Evolutionary conservation across 129 eudicot genomes (phyloP).

Genomic region (Centrapalus pauciflorus): DNA sequence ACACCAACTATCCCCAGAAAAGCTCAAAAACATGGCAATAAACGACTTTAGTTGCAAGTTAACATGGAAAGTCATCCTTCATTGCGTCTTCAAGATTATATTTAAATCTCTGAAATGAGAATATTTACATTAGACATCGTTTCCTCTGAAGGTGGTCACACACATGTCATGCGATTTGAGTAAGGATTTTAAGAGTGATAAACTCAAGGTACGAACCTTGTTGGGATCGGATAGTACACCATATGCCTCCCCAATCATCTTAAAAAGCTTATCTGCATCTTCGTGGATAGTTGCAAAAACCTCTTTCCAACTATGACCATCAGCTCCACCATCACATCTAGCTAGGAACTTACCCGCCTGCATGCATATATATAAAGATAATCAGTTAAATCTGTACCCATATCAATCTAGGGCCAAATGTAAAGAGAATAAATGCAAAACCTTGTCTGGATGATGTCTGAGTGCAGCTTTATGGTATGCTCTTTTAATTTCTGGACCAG

Average conservation of each 20-base stretch:
- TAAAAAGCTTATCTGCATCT: slow-evolving; percentile 81
- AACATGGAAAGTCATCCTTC: slow-evolving; percentile 28
- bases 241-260: slow-evolving; percentile 89
- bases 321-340: slow-evolving; percentile 59
- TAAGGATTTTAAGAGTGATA: neutral
- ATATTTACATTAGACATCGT: neutral
- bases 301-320: slow-evolving; percentile 59
- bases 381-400: slow-evolving; percentile 1
- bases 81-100: slow-evolving; percentile 23
- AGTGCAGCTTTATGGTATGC: slow-evolving; percentile 95
- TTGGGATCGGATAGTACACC: slow-evolving; percentile 73
- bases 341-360: slow-evolving; percentile 75
- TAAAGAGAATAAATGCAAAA: neutral
- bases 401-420: neutral
- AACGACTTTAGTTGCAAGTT: neutral
- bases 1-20: neutral
- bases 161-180: neutral
- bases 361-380: slow-evolving; percentile 42
- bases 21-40: neutral
- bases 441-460: slow-evolving; percentile 97
- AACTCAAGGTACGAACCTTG: slow-evolving; percentile 43
- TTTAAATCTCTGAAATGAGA: slow-evolving; percentile 15
- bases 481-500: slow-evolving; percentile 75
- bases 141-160: neutral
- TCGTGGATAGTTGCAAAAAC: slow-evolving; percentile 49